Evolutionary conservation across 1,284 basidiomycete genomes (phyloP).

Genomic region (Xerocomus nothofagi): DNA sequence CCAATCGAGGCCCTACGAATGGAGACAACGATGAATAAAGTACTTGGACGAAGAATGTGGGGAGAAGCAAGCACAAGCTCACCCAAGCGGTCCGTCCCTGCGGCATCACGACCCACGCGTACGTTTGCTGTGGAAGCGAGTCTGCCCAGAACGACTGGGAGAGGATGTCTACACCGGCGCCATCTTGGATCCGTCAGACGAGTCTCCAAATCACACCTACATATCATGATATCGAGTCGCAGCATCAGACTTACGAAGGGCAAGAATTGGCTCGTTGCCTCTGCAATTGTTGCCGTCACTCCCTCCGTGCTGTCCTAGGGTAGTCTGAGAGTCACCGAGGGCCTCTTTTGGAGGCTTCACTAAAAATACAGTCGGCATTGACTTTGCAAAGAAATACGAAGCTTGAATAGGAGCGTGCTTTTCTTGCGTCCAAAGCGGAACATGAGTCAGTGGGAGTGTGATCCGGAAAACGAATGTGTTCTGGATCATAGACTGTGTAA

Average conservation of each 20-base stretch:
- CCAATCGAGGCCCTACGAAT: slow-evolving; percentile 77
- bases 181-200: slow-evolving; percentile 48
- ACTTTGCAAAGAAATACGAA: slow-evolving; percentile 57
- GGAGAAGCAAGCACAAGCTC: slow-evolving; percentile 10
- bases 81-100: slow-evolving; percentile 77
- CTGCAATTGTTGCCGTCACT: slow-evolving; percentile 2
- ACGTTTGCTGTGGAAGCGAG: slow-evolving; percentile 54
- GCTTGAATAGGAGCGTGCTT: slow-evolving; percentile 44
- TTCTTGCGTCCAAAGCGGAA: slow-evolving; percentile 39
- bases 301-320: neutral
- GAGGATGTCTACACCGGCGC: slow-evolving; percentile 75
- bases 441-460: slow-evolving; percentile 45
- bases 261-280: slow-evolving; percentile 58
- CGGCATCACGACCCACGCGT: slow-evolving; percentile 72
- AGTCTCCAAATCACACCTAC: neutral
- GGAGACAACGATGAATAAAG: neutral
- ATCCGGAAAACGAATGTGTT: slow-evolving; percentile 21
- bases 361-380: slow-evolving; percentile 58
- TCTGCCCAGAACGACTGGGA: slow-evolving; percentile 55
- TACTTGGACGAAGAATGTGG: neutral
- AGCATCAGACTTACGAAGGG: slow-evolving; percentile 55
- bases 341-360: slow-evolving; percentile 51
- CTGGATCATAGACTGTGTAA: neutral
- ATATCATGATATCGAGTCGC: neutral
- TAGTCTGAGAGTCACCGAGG: slow-evolving; percentile 8